phyloP scores from a whole-genome alignment of 768 basidiomycete species.

The Xerocomellus intermedius region DNA sequence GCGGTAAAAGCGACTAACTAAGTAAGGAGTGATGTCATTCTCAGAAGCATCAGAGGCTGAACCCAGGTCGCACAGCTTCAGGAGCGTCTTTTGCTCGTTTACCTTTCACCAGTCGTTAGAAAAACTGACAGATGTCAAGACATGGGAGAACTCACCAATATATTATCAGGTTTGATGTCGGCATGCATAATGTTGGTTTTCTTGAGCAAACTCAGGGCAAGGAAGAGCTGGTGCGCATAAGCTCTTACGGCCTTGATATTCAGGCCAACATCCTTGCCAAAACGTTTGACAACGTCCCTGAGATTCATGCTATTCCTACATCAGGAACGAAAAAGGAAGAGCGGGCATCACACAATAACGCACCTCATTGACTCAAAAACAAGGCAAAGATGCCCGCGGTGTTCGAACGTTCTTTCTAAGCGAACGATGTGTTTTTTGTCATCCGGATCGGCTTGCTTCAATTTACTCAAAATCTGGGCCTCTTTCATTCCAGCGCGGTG shows the following conservation, averaged over 20 bases:
- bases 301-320: slow-evolving; percentile 80
- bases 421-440: slow-evolving; percentile 96
- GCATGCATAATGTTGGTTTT: slow-evolving; percentile 97
- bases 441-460: slow-evolving; percentile 87
- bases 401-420: slow-evolving; percentile 94
- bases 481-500: slow-evolving; percentile 94
- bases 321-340: slow-evolving; percentile 15
- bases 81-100: slow-evolving; percentile 87
- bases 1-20: slow-evolving; percentile 96
- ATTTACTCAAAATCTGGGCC: slow-evolving; percentile 80
- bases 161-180: slow-evolving; percentile 98
- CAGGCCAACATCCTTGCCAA: slow-evolving; percentile 96
- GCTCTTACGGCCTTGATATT: slow-evolving; percentile 97
- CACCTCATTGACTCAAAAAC: slow-evolving; percentile 95
- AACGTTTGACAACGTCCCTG: slow-evolving; percentile 95
- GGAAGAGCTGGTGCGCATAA: slow-evolving; percentile 96
- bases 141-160: slow-evolving; percentile 60
- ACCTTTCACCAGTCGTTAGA: slow-evolving; percentile 64
- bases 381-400: slow-evolving; percentile 93
- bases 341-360: slow-evolving; percentile 16
- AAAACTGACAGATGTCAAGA: slow-evolving; percentile 14
- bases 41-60: slow-evolving; percentile 93
- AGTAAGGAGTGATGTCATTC: slow-evolving; percentile 96
- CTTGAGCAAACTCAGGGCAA: slow-evolving; percentile 77
- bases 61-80: slow-evolving; percentile 97